phyloP scores from a whole-genome alignment of 2,329 filamentous ascomycete species.

The Coleophoma cylindrospora region DNA sequence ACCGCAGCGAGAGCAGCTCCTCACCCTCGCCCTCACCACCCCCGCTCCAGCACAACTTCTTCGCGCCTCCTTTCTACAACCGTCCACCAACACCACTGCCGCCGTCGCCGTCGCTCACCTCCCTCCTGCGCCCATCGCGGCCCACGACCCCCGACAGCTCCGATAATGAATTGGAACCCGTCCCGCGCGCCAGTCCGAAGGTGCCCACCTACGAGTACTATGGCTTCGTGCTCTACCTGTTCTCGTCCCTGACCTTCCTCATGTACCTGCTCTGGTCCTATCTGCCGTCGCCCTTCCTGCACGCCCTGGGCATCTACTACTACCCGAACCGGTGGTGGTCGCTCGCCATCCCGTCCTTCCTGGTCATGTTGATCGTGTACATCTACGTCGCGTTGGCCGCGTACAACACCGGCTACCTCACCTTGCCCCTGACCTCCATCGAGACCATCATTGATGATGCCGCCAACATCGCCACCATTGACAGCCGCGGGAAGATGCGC shows the following conservation, averaged over 20 bases:
- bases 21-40: conserved; percentile 22
- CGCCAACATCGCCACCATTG: conserved; percentile 78
- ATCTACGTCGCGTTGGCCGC: conserved; percentile 89
- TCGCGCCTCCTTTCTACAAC: conserved; percentile 90
- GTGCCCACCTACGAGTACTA: conserved; percentile 99
- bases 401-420: conserved; percentile 88
- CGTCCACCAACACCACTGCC: conserved; percentile 92
- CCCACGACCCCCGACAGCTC: conserved; percentile 90
- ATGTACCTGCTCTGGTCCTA: conserved; percentile 71
- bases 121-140: conserved; percentile 82
- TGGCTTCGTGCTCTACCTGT: conserved; percentile 93
- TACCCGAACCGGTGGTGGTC: conserved; percentile 99
- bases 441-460: conserved; percentile 92
- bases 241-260: conserved; percentile 76
- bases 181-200: conserved; percentile 82
- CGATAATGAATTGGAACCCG: conserved; percentile 73
- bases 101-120: conserved; percentile 87
- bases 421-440: conserved; percentile 70
- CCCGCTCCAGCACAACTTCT: conserved; percentile 40
- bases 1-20: conserved; percentile 20
- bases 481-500: conserved; percentile 57
- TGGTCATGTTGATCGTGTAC: conserved; percentile 84
- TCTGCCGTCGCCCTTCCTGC: conserved; percentile 84
- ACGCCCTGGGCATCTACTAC: conserved; percentile 91
- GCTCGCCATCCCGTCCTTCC: conserved; percentile 82